Conservation (phyloP, 306 rosid species). For the Acacia acuminata region DNA sequence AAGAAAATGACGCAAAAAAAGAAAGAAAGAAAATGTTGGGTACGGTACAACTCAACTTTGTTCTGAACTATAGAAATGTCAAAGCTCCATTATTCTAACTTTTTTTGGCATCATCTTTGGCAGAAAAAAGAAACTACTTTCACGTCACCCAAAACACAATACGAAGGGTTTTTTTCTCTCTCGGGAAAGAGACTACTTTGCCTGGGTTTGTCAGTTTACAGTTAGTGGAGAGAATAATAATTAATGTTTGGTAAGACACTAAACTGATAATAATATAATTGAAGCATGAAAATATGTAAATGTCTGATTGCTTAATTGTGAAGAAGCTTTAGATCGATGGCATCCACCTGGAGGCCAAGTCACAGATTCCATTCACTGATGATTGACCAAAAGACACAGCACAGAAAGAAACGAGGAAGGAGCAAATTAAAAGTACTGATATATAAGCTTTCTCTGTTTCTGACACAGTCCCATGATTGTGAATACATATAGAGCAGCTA, state of each 20-base stretch:
- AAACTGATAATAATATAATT: not conserved
- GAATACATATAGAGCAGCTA: too few species aligned
- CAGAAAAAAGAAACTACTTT: not conserved
- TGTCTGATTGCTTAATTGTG: not conserved
- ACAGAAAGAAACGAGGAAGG: not conserved
- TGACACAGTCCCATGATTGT: too few species aligned
- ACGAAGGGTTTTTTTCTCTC: not conserved
- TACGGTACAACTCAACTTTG: not conserved
- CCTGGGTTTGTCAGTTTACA: not conserved
- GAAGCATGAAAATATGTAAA: not conserved
- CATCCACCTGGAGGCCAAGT: not conserved
- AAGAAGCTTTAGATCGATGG: constrained; percentile 14
- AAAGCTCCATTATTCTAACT: not conserved
- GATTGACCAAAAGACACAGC: not conserved
- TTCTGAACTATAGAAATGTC: not conserved
- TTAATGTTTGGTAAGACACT: not conserved
- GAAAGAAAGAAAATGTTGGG: not conserved
- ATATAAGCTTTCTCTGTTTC: too few species aligned
- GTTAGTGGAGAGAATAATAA: not conserved
- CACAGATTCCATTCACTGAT: not conserved
- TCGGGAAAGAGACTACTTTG: not conserved
- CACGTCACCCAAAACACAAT: not conserved
- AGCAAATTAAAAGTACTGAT: not conserved
- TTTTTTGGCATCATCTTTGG: not conserved
- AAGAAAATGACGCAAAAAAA: not conserved